These are phyloP conservation scores for Immersiporthe knoxdaviesiana DNA, from an alignment of 2,329 filamentous ascomycete species.

Conservation along the genomic window DNA sequence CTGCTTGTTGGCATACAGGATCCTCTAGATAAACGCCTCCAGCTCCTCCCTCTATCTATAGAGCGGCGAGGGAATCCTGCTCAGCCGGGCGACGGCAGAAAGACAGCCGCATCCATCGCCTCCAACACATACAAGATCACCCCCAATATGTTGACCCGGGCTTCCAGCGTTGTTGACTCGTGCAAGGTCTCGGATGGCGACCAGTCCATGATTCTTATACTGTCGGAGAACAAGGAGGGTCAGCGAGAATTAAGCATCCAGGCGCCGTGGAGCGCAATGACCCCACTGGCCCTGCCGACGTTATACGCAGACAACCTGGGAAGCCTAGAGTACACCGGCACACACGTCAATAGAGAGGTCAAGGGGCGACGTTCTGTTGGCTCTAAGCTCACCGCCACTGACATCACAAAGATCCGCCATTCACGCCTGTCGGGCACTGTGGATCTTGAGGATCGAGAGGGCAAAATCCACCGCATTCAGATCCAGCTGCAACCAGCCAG, in stretches of 20 bases:
- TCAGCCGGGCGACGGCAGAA: slow-evolving; percentile 34
- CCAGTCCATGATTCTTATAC: slow-evolving; percentile 69
- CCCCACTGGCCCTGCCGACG: slow-evolving; percentile 66
- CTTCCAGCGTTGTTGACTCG: slow-evolving; percentile 71
- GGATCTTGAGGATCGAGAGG: slow-evolving; percentile 67
- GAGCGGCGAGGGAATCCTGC: slow-evolving; percentile 46
- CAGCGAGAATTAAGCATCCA: slow-evolving; percentile 71
- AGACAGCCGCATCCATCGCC: slow-evolving; percentile 34
- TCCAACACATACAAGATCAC: slow-evolving; percentile 48
- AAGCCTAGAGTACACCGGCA: slow-evolving; percentile 60
- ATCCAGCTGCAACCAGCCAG: slow-evolving; percentile 69
- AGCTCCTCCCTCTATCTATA: slow-evolving; percentile 66
- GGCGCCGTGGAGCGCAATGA: slow-evolving; percentile 73
- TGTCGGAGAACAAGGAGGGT: slow-evolving; percentile 68
- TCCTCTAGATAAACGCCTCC: slow-evolving; percentile 66
- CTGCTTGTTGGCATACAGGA: slow-evolving; percentile 73
- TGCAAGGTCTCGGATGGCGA: slow-evolving; percentile 71
- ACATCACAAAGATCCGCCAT: slow-evolving; percentile 60
- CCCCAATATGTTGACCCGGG: slow-evolving; percentile 58
- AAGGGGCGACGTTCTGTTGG: slow-evolving; percentile 50
- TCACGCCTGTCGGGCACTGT: slow-evolving; percentile 63
- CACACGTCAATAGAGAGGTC: slow-evolving; percentile 56
- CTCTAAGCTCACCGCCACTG: slow-evolving; percentile 50
- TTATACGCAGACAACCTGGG: slow-evolving; percentile 63
- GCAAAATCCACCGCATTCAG: slow-evolving; percentile 66